These are phyloP conservation scores for Ricinus communis DNA, from an alignment of 345 rosid genomes.

Conservation along the genomic window DNA sequence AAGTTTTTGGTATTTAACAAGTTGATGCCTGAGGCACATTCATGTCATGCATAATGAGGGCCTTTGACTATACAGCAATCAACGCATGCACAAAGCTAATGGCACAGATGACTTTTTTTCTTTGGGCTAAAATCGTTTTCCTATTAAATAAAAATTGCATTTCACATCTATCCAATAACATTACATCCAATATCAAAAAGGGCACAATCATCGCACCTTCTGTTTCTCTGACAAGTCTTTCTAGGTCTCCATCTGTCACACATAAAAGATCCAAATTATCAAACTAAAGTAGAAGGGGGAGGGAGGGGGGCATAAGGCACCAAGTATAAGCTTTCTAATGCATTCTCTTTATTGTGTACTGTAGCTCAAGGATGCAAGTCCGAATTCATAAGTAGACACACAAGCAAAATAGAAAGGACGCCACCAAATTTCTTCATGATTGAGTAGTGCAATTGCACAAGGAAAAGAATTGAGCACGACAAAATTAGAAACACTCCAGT, in stretches of 20 bases:
- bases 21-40: neutral
- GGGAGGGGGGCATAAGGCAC: neutral
- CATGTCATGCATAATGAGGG: neutral
- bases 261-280: conserved; percentile 9
- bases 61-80: conserved; percentile 1
- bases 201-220: conserved; percentile 51
- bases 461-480: neutral
- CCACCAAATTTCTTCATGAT: neutral
- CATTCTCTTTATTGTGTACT: neutral
- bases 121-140: conserved; percentile 9
- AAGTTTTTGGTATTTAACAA: neutral
- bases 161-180: neutral
- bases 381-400: neutral
- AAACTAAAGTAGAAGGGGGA: neutral
- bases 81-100: neutral
- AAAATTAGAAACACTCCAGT: neutral
- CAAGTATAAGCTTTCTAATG: neutral
- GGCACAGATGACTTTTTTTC: neutral
- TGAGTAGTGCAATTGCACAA: neutral
- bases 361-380: neutral
- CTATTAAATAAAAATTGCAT: conserved; percentile 8
- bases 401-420: neutral
- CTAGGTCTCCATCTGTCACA: conserved; percentile 66
- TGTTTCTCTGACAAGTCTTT: conserved; percentile 73
- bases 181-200: neutral